A percentile compares a stretch with the other conserved stretches of the same genome.
phyloP scores from a whole-genome alignment of 139 green algal genomes.

The Micractinium sp. region DNA sequence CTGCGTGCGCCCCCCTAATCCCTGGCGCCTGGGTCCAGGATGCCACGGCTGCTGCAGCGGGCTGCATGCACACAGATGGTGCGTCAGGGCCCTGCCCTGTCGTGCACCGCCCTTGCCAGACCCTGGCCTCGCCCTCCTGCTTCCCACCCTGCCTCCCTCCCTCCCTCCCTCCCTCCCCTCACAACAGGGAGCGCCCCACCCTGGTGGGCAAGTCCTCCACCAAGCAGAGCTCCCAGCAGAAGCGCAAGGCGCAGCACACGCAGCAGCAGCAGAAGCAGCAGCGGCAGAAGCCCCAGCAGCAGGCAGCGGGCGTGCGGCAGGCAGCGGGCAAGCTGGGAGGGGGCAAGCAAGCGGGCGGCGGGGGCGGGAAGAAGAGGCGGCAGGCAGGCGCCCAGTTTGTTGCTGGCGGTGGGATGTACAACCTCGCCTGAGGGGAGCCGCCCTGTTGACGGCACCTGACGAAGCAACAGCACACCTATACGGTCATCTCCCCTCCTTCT shows the following conservation, averaged over 20 bases:
- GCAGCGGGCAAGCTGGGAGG: not conserved
- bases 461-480: no score
- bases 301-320: not conserved
- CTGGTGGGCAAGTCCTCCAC: conserved; percentile 52
- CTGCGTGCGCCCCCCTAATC: no score
- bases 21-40: no score
- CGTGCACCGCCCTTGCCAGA: no score
- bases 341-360: conserved; percentile 1
- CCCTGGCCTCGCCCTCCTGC: not conserved
- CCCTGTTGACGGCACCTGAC: no score
- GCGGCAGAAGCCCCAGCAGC: not conserved
- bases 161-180: not conserved
- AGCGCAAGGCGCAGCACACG: conserved; percentile 50
- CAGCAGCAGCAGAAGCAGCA: not conserved
- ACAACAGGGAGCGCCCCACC: conserved; percentile 46
- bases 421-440: conserved; percentile 2
- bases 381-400: not conserved
- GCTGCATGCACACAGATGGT: no score
- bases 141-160: not conserved
- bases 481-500: no score
- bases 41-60: no score
- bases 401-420: conserved; percentile 21
- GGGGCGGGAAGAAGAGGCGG: conserved; percentile 1
- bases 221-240: conserved; percentile 57
- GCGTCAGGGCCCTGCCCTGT: no score